Percentiles rank a stretch among this genome's conserved stretches.
Conservation (phyloP, 495 filamentous ascomycete genomes). For the Aeminium ludgeri region DNA sequence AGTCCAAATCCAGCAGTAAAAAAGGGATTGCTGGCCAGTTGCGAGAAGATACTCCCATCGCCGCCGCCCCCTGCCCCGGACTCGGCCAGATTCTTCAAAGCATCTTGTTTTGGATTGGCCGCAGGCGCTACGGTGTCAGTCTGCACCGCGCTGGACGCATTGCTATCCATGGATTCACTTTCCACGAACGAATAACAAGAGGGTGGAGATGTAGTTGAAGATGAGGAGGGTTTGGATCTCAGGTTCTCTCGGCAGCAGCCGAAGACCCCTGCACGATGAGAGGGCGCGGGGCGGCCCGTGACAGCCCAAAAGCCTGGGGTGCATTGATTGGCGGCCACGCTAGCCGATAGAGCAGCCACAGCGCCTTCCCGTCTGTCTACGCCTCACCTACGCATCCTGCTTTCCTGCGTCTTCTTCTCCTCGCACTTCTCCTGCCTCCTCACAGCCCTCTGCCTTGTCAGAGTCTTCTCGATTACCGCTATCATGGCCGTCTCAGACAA, state of each 20-base stretch:
- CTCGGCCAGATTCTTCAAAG: slow-evolving; percentile 7
- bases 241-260: too few species aligned
- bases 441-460: neutral
- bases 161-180: slow-evolving; percentile 16
- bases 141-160: slow-evolving; percentile 8
- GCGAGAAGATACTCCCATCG: slow-evolving; percentile 28
- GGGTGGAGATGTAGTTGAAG: too few species aligned
- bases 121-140: slow-evolving; percentile 9
- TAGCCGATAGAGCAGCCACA: too few species aligned
- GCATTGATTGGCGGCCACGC: too few species aligned
- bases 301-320: too few species aligned
- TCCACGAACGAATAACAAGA: too few species aligned
- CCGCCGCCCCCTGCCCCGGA: slow-evolving; percentile 9
- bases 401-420: slow-evolving; percentile 3
- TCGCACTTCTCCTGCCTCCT: neutral
- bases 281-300: too few species aligned
- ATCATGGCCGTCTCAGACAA: slow-evolving; percentile 18
- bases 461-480: neutral
- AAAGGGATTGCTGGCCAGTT: slow-evolving; percentile 48
- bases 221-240: too few species aligned
- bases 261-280: too few species aligned
- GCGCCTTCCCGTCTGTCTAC: neutral
- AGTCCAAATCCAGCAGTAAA: slow-evolving; percentile 71
- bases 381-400: slow-evolving; percentile 2
- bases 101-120: slow-evolving; percentile 2